Evolutionary conservation across 2,329 filamentous ascomycete genomes (phyloP).

Genomic region (Metarhizium guizhouense): DNA sequence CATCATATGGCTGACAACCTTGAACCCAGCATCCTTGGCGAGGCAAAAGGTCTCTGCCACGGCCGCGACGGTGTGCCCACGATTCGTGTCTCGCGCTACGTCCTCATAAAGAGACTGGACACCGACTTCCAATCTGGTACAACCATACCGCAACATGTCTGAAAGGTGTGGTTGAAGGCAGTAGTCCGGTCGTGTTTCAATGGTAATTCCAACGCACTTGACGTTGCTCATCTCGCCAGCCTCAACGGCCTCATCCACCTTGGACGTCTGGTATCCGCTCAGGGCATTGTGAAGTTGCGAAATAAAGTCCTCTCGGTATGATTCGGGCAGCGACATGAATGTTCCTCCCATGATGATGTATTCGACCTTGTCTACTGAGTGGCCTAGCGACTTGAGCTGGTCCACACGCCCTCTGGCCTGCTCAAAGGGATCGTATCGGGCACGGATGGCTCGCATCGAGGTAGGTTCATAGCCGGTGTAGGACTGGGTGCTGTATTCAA

Average conservation of each 20-base stretch:
- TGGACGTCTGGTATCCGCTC: constrained; percentile 87
- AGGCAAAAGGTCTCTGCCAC: constrained; percentile 95
- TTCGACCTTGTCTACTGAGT: constrained; percentile 98
- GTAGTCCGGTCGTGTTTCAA: constrained; percentile 95
- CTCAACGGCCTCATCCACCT: constrained; percentile 53
- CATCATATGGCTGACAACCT: constrained; percentile 99
- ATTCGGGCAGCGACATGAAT: constrained; percentile 90
- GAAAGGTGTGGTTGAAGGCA: constrained; percentile 92
- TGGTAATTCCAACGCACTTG: constrained; percentile 97
- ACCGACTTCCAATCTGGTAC: constrained; percentile 86
- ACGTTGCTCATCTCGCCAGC: constrained; percentile 29
- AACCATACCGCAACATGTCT: constrained; percentile 96
- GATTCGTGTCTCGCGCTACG: constrained; percentile 94
- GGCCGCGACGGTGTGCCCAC: constrained; percentile 89
- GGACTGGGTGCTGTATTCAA: constrained; percentile 97
- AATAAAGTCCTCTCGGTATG: constrained; percentile 89
- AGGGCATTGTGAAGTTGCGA: constrained; percentile 93
- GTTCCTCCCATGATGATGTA: constrained; percentile 99
- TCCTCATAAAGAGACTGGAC: constrained; percentile 97
- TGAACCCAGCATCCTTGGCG: constrained; percentile 97
- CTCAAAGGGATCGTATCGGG: constrained; percentile 95
- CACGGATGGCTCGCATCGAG: constrained; percentile 95
- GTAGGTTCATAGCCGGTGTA: constrained; percentile 98
- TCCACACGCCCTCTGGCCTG: constrained; percentile 93
- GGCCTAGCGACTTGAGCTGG: constrained; percentile 89